Percentiles rank a stretch among this genome's conserved stretches.
phyloP scores from a whole-genome alignment of 2,329 filamentous ascomycete genomes.

The Pezizomycotina sp. region DNA sequence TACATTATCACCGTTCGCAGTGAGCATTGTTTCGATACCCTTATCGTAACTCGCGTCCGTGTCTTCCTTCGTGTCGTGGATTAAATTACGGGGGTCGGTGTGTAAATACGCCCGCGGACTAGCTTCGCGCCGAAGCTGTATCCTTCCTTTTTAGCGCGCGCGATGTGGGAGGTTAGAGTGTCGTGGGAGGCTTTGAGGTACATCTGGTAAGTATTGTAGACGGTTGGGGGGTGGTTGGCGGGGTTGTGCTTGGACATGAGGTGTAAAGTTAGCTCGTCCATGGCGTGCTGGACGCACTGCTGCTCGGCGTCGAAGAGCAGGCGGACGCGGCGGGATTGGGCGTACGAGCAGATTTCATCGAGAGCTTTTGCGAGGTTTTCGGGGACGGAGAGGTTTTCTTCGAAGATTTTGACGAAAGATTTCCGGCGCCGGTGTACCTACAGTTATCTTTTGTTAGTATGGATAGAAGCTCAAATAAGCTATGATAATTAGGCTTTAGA shows the following conservation, averaged over 20 bases:
- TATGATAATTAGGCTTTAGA: constrained; percentile 1
- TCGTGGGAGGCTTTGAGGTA: constrained; percentile 50
- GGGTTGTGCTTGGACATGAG: constrained; percentile 64
- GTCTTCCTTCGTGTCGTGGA: constrained; percentile 54
- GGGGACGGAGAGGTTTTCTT: constrained; percentile 45
- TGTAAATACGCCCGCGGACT: constrained; percentile 60
- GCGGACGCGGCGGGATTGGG: constrained; percentile 49
- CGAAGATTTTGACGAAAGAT: constrained; percentile 42
- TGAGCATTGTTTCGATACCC: constrained; percentile 50
- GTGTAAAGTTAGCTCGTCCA: constrained; percentile 48
- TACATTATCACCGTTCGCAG: constrained; percentile 28
- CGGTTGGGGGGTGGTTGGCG: constrained; percentile 41
- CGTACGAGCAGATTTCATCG: constrained; percentile 56
- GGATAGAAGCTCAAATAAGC: constrained; percentile 1
- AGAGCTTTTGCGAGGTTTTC: constrained; percentile 52
- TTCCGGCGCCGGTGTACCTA: constrained; percentile 65
- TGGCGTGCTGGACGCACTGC: constrained; percentile 57
- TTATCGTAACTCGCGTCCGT: constrained; percentile 59
- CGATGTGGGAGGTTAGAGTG: constrained; percentile 44
- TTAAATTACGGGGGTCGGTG: constrained; percentile 51
- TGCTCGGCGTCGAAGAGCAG: constrained; percentile 81
- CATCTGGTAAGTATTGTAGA: constrained; percentile 69
- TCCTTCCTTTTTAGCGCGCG: constrained; percentile 39
- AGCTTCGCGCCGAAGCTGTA: constrained; percentile 60
- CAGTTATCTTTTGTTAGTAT: neutral